Evolutionary conservation across 2,329 filamentous ascomycete genomes (phyloP).

Genomic region (Apiospora rasikravindrae): DNA sequence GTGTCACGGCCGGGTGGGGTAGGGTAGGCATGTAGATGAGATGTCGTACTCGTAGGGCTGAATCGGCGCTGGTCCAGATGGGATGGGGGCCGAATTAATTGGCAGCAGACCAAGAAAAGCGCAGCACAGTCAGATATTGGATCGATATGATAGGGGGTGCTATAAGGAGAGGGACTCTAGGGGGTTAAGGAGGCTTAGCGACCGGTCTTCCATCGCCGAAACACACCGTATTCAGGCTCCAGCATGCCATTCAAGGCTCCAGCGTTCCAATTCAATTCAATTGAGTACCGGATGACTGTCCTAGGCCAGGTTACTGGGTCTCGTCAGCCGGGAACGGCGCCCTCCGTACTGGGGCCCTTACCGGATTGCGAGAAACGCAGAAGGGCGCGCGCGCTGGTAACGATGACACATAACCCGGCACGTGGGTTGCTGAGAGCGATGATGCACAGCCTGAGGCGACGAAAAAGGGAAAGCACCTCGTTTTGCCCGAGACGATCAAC

Average conservation of each 20-base stretch:
- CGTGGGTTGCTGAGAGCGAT: neutral
- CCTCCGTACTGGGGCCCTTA: neutral
- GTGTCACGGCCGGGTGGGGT: neutral
- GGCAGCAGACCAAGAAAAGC: neutral
- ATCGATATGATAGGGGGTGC: neutral
- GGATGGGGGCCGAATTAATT: neutral
- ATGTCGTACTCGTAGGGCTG: constrained; percentile 3
- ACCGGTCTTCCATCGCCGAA: neutral
- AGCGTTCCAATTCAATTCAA: neutral
- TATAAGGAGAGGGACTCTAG: neutral
- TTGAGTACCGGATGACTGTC: neutral
- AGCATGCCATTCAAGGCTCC: too few species aligned
- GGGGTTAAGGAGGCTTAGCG: neutral
- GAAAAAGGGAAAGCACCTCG: neutral
- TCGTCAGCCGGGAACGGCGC: neutral
- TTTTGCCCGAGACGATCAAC: too few species aligned
- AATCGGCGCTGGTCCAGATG: neutral
- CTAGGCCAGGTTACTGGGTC: neutral
- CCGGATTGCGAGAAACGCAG: neutral
- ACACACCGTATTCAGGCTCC: neutral
- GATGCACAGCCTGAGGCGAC: neutral
- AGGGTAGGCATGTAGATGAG: neutral
- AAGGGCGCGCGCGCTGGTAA: neutral
- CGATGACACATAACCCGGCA: neutral
- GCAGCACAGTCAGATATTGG: neutral